Evolutionary conservation across 805 yeast genomes (phyloP), one percentile per base, ranked within the genome.

Genomic region (Myxozyma neotropica): DNA sequence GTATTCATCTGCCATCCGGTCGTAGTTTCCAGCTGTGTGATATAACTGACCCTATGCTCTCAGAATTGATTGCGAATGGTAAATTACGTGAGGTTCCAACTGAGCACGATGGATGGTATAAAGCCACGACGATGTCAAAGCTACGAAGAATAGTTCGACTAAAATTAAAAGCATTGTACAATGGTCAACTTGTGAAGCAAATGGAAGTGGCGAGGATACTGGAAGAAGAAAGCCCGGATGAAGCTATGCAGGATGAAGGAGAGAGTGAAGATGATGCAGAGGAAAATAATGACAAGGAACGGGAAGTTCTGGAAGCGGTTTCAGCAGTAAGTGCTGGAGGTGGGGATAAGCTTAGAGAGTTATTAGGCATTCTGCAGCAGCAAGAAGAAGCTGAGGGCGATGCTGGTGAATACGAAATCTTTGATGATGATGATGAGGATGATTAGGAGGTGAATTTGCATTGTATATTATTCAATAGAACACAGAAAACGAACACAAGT

Each of bases 21-120:
- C 81, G 89, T 8, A 81, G 87, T 60, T 84, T 87, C 67, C 96
- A 90, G 69, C 75, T 94, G 7, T 92, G 91, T 29, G 92, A 93
- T 69, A 76, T 94, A 4, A 71, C 80, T 4, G 96, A 89, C 68
- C 81, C 83, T 8, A 86, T 85, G 64, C 77, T 92, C 8, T 67
- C 68, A 12, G 69, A 71, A 2, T 67, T 86, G 13, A 68, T 88
- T 4, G 71, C 73, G 7, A 63, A 70, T 10, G 73, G 79, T 17
- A 73, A 71, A 8, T 58, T 82, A 1, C 75, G 76, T 31, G 74
- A 74, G 0, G 72, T 72, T 10, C 80, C 83, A 23, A 85, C 83
- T 59, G 82, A 81, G 58, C 81, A 81, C 49, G 87, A 86, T 56
- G 98, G 98, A 0, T 93, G 98, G 98, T 81, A 83, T 61, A 80